These are phyloP conservation scores for Cokeromyces recurvatus DNA, from an alignment of 371 early-diverging fungal genomes.

Conservation along the genomic window DNA sequence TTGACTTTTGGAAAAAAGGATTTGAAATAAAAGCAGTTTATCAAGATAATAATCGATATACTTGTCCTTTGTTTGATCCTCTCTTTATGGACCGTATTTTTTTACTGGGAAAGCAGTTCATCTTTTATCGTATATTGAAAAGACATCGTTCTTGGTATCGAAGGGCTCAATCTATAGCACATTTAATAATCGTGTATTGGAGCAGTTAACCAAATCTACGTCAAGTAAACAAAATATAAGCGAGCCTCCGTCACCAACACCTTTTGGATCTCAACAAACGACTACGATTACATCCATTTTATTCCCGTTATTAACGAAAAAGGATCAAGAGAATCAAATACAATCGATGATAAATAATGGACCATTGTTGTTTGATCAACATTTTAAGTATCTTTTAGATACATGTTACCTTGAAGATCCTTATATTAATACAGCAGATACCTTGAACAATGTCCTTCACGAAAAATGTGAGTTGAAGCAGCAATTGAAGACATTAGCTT, in stretches of 20 bases:
- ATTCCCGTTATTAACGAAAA: too few species aligned
- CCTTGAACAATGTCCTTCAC: conserved; percentile 14
- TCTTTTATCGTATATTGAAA: conserved; percentile 15
- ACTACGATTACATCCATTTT: too few species aligned
- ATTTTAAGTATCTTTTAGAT: conserved; percentile 6
- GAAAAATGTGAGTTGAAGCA: conserved; percentile 13
- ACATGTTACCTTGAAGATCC: conserved; percentile 15
- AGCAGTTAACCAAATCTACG: too few species aligned
- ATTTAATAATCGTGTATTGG: too few species aligned
- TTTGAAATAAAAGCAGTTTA: conserved; percentile 4
- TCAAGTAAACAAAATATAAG: too few species aligned
- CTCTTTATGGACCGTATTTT: conserved; percentile 18
- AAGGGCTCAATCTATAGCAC: too few species aligned
- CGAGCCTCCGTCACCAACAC: too few species aligned
- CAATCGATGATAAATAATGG: too few species aligned
- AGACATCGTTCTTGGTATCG: too few species aligned
- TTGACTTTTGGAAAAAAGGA: conserved; percentile 23
- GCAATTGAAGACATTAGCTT: conserved; percentile 22
- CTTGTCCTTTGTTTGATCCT: conserved; percentile 28
- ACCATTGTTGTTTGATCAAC: conserved; percentile 17
- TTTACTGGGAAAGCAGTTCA: conserved; percentile 33
- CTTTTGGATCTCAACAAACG: too few species aligned
- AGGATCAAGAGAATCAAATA: too few species aligned
- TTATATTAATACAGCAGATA: conserved; percentile 14
- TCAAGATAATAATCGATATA: neutral